phyloP scores from a whole-genome alignment of 176 grass and related monocot genomes.

The Phoenix dactylifera region DNA sequence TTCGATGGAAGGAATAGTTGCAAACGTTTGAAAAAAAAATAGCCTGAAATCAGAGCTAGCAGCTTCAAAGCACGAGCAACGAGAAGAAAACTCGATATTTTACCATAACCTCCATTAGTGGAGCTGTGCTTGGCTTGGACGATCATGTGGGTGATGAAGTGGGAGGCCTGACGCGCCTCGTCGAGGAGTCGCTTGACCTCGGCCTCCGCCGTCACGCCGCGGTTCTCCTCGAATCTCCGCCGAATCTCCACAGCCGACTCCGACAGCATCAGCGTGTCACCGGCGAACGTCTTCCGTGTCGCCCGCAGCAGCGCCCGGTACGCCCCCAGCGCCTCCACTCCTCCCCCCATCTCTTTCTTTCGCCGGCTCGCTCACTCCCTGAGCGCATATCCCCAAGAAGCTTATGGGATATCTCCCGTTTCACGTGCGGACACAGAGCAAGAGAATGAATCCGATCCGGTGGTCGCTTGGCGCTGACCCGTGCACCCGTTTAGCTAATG shows the following conservation, averaged over 20 bases:
- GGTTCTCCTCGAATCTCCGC: slow-evolving; percentile 71
- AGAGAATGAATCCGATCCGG: no score
- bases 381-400: no score
- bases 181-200: slow-evolving; percentile 38
- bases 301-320: slow-evolving; percentile 69
- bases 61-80: slow-evolving; percentile 4
- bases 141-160: slow-evolving; percentile 89
- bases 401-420: no score
- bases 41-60: slow-evolving; percentile 4
- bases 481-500: no score
- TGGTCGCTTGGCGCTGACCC: no score
- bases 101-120: slow-evolving; percentile 69
- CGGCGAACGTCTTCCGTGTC: slow-evolving; percentile 68
- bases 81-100: neutral
- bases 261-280: slow-evolving; percentile 63
- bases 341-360: slow-evolving; percentile 12
- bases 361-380: neutral
- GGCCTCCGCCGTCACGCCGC: slow-evolving; percentile 31
- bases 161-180: slow-evolving; percentile 63
- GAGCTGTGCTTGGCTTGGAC: slow-evolving; percentile 61
- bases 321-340: slow-evolving; percentile 50
- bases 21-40: no score
- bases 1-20: no score
- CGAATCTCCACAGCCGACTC: slow-evolving; percentile 84
- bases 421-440: no score